Base-by-base conservation (phyloP, 768 basidiomycete genomes). In the Leccinum aurantiacum region DNA sequence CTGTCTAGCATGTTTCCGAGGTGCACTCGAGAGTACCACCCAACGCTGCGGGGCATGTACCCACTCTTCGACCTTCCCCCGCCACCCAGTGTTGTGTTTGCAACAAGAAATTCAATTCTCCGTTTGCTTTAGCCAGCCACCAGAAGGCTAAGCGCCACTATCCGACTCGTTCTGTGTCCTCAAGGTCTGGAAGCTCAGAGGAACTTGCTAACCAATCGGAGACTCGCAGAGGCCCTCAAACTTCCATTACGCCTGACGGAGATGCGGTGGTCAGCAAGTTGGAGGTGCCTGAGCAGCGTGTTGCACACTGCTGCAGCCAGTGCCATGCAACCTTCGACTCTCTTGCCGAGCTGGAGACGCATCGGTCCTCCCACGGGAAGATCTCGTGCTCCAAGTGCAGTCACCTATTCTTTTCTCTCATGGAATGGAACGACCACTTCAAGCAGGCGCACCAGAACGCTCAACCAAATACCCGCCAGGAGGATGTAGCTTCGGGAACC, bases 341-440 rank as follows among this genome's bases (percentile, higher is more conserved):
- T 53, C 54, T 50, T 47, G 37, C 53, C 27, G 56, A 67, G 49
- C 56, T 73, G 35, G 62, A 73, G 48, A 53, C 13, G 3, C 71
- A 73, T 37, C 60, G 56, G 33, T 51, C 64, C 10, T 56, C 65
- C 37, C 69, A 69, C 33, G 60, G 48, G 37, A 61, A 56, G 53
- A 55, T 72, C 51, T 3, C 69, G 15, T 71, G 71, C 53, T 71
- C 69, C 9, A 71, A 69, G 48, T 71, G 71, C 58, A 50, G 19
- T 47, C n/a, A 59, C 51, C 11, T 59, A 4, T 71, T 44, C 17
- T 53, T 65, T 47, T 67, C 71, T 25, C 67, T 71, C 29, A 0
- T 65, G 14, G 71, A 71, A 41, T 72, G 71, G 71, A 72, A 72
- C 33, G 17, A 56, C 29, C 71, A 71, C 47, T 70, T 71, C 58